phyloP scores from a whole-genome alignment of 352 stramenopile species.

The Elongisporangium undulatum region DNA sequence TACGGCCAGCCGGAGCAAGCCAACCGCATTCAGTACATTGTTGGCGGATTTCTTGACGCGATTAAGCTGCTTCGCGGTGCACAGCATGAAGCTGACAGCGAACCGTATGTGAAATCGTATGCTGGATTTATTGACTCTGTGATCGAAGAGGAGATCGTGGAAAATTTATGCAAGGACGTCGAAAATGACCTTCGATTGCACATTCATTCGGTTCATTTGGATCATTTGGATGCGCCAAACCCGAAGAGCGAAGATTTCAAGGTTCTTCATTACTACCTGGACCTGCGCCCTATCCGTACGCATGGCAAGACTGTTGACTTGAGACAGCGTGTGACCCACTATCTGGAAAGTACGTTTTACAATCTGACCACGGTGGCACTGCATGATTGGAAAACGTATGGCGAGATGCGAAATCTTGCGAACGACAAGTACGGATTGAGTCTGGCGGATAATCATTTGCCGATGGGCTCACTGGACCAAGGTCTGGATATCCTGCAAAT shows the following conservation, averaged over 20 bases:
- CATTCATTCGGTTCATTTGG: constrained; percentile 83
- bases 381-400: constrained; percentile 95
- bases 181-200: constrained; percentile 92
- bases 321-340: constrained; percentile 84
- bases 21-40: constrained; percentile 81
- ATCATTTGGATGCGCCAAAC: constrained; percentile 84
- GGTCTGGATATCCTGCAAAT: constrained; percentile 94
- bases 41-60: constrained; percentile 75
- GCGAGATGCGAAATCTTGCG: constrained; percentile 92
- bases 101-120: constrained; percentile 63
- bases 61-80: constrained; percentile 69
- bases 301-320: constrained; percentile 87
- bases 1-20: constrained; percentile 78
- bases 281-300: constrained; percentile 85
- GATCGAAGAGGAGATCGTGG: constrained; percentile 84
- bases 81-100: constrained; percentile 73
- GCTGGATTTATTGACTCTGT: constrained; percentile 79
- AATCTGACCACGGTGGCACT: constrained; percentile 92
- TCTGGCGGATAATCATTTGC: constrained; percentile 89
- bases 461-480: constrained; percentile 91
- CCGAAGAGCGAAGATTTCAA: constrained; percentile 81
- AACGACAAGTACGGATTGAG: constrained; percentile 92
- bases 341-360: constrained; percentile 95
- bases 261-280: constrained; percentile 81
- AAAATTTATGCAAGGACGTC: constrained; percentile 90